Evolutionary conservation across 495 filamentous ascomycete species (phyloP).

Genomic region (Hyaloscypha variabilis): DNA sequence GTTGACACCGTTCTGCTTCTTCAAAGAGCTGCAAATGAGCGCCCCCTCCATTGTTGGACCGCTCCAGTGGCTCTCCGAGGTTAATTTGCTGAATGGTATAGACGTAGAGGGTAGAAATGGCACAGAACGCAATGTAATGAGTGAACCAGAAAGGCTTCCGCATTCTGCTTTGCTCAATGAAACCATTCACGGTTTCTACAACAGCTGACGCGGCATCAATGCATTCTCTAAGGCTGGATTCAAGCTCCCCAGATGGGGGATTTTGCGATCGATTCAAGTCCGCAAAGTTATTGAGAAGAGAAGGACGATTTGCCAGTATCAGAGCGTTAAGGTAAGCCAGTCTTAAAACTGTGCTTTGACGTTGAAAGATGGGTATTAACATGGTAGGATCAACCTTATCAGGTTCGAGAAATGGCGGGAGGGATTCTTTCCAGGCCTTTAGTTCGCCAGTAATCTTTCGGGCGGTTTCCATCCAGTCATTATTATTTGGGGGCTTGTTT

Average conservation of each 20-base stretch:
- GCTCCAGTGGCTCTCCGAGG: not conserved
- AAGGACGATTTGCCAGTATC: not conserved
- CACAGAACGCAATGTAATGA: not conserved
- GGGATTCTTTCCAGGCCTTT: not conserved
- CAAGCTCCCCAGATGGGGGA: not conserved
- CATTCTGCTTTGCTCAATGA: not conserved
- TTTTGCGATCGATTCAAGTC: not conserved
- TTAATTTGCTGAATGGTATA: not conserved
- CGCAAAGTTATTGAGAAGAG: not conserved
- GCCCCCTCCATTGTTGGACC: not conserved
- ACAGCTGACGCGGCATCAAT: not conserved
- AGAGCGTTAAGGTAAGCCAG: slow-evolving; percentile 55
- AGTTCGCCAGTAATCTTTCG: not conserved
- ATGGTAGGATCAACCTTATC: slow-evolving; percentile 14
- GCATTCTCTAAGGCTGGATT: not conserved
- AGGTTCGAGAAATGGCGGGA: not conserved
- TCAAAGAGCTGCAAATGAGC: not conserved
- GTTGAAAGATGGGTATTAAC: slow-evolving; percentile 52
- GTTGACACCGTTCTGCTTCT: not conserved
- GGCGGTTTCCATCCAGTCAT: not conserved
- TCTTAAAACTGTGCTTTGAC: slow-evolving; percentile 57
- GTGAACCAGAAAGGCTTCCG: not conserved
- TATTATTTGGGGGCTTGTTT: slow-evolving; percentile 22
- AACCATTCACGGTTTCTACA: not conserved
- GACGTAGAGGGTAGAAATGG: not conserved